phyloP scores from a whole-genome alignment of 176 grass and related monocot genomes.

The Eleusine indica region DNA sequence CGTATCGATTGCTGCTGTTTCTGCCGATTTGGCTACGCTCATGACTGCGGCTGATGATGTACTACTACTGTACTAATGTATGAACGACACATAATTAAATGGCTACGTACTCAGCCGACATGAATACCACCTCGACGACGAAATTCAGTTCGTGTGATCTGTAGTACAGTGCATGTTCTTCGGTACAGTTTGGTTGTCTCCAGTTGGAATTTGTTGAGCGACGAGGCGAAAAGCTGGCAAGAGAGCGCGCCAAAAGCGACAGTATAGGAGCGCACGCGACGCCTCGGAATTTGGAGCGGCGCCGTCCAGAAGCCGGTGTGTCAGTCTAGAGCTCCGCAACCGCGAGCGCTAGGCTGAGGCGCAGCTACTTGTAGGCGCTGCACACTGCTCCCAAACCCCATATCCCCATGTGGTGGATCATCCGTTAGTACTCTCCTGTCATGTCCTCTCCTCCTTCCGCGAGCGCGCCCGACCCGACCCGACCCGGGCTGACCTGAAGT shows the following conservation, averaged over 20 bases:
- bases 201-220: too few species aligned
- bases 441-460: neutral
- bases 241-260: neutral
- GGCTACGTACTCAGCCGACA: too few species aligned
- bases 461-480: neutral
- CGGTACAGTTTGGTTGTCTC: too few species aligned
- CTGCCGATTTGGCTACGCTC: too few species aligned
- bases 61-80: too few species aligned
- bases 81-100: too few species aligned
- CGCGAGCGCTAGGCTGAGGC: neutral
- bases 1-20: too few species aligned
- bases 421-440: too few species aligned
- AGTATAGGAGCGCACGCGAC: neutral
- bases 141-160: too few species aligned
- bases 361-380: neutral
- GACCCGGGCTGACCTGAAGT: neutral
- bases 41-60: too few species aligned
- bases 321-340: conserved; percentile 13
- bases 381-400: neutral
- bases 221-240: neutral
- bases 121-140: too few species aligned
- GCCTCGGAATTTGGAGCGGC: neutral
- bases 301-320: neutral
- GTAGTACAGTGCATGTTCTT: too few species aligned
- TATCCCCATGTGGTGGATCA: neutral